Percentiles rank a stretch among this genome's conserved stretches.
Evolutionary conservation across 495 filamentous ascomycete genomes (phyloP).

Genomic region (Penicillium cinerascens): DNA sequence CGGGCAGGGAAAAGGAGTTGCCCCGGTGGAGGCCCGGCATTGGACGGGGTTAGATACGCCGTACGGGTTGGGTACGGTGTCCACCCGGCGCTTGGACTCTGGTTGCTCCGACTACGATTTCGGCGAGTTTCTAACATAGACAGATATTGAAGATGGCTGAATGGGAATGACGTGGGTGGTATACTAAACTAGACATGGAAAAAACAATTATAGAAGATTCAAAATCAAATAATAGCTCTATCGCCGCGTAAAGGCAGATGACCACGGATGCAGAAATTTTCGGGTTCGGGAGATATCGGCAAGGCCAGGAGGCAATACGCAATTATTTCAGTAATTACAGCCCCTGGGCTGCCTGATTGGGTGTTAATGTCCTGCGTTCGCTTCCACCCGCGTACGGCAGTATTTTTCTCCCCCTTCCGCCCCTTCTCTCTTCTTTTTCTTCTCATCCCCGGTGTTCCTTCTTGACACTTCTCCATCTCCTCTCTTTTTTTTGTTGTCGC

Average conservation of each 20-base stretch:
- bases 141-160: background rate
- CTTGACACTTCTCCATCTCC: slow-evolving; percentile 42
- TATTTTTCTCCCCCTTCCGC: slow-evolving; percentile 40
- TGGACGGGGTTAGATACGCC: slow-evolving; percentile 24
- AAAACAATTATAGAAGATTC: background rate
- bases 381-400: slow-evolving; percentile 45
- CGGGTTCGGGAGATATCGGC: slow-evolving; percentile 48
- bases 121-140: background rate
- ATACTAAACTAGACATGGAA: background rate
- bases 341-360: slow-evolving; percentile 24
- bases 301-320: slow-evolving; percentile 15
- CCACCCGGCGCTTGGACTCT: slow-evolving; percentile 20
- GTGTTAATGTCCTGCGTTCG: slow-evolving; percentile 35
- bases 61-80: slow-evolving; percentile 16
- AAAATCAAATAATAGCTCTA: background rate
- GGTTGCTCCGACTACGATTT: slow-evolving; percentile 20
- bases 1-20: slow-evolving; percentile 27
- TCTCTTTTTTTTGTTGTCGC: slow-evolving; percentile 39
- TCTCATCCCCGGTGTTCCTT: slow-evolving; percentile 39
- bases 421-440: slow-evolving; percentile 32
- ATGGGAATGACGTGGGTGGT: too few species aligned
- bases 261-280: slow-evolving; percentile 20
- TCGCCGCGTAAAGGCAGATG: background rate
- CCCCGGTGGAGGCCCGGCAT: slow-evolving; percentile 23
- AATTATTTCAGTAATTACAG: slow-evolving; percentile 11